Evolutionary conservation across 1,284 basidiomycete genomes (phyloP), one percentile per base, ranked within the genome.

Genomic region (Microbotryum saponariae): DNA sequence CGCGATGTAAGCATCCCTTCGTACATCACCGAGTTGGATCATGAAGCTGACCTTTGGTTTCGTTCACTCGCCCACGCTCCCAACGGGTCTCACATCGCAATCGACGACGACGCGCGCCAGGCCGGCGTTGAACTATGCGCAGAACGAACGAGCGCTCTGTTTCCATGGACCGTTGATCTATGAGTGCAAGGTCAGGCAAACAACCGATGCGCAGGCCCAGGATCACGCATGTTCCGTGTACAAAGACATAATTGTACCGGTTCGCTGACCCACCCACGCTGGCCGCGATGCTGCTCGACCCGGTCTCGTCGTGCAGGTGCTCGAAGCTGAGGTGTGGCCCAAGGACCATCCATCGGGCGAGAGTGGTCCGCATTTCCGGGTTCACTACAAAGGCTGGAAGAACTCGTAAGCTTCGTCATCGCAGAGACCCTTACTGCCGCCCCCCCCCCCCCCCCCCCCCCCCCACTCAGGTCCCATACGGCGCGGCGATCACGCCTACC

Each of bases 361-460:
- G 6, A 77, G 82, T 1, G 91, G 91, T 2, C 83, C 85, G 6
- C 89, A 96, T 72, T 98, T 91, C 76, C 86, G 89, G 67, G 93
- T 99, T 27, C 96, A 99, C 77, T 99, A 99, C 81, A 93, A 96
- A 75, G 96, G 96, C 6, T 99, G 96, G 96, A 98, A 97, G 76
- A 89, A 92, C 77, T 93, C 89, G 86, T 93, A 74, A 76, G 90
- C 82, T n/a, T 16, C 31, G 31, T 50, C 23, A 29, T 49, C 47
- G 21, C 10, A 44, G 50, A 37, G 23, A 55, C 20, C 54, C 20
- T 51, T 50, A 46, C 48, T 12, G 25, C 16, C 27, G 6, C 27
- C 27, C 27, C 27, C 27, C 25, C 3, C 3, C 25, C 18, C 21
- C 27, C 27, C 27, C 27, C 27, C 25, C 3, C 3, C 25, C 18